Evolutionary conservation across 768 basidiomycete species (phyloP).

Genomic region (Scleroderma bovista): DNA sequence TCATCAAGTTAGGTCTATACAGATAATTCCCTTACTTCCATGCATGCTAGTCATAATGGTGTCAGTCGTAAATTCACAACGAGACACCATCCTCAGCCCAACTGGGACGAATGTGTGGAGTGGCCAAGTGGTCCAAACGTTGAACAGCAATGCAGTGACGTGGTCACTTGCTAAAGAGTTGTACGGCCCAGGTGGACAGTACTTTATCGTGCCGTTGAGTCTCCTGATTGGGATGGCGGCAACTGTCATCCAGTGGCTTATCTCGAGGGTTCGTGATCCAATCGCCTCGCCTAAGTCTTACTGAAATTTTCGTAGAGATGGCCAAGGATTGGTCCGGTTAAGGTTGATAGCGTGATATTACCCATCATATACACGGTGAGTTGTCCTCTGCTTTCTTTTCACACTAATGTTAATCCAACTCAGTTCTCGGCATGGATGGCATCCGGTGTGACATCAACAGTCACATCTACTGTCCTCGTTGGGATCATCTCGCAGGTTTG

Average conservation of each 20-base stretch:
- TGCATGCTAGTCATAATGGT: constrained; percentile 50
- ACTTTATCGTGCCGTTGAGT: constrained; percentile 50
- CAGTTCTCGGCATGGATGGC: constrained; percentile 41
- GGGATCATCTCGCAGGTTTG: constrained; percentile 57
- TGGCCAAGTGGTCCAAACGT: constrained; percentile 44
- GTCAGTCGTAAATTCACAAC: constrained; percentile 40
- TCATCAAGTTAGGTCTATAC: constrained; percentile 4
- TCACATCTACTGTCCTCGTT: constrained; percentile 43
- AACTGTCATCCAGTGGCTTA: constrained; percentile 49
- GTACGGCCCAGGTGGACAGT: constrained; percentile 49
- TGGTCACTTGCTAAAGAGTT: constrained; percentile 62
- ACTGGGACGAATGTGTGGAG: constrained; percentile 60
- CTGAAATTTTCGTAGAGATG: constrained; percentile 36
- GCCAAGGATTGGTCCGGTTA: constrained; percentile 48
- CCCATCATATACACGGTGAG: constrained; percentile 51
- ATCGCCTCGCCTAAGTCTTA: not conserved
- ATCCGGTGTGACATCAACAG: constrained; percentile 52
- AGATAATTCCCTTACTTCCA: not conserved
- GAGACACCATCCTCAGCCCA: constrained; percentile 46
- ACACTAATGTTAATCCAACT: constrained; percentile 7
- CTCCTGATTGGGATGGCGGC: constrained; percentile 49
- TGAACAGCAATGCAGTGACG: constrained; percentile 56
- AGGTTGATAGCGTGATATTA: constrained; percentile 45
- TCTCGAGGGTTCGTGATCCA: constrained; percentile 36
- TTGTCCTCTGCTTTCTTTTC: not conserved